A percentile compares a stretch with the other conserved stretches of the same genome.
phyloP scores from a whole-genome alignment of 2,329 filamentous ascomycete species.

The Sporothrix pseudoabietina region DNA sequence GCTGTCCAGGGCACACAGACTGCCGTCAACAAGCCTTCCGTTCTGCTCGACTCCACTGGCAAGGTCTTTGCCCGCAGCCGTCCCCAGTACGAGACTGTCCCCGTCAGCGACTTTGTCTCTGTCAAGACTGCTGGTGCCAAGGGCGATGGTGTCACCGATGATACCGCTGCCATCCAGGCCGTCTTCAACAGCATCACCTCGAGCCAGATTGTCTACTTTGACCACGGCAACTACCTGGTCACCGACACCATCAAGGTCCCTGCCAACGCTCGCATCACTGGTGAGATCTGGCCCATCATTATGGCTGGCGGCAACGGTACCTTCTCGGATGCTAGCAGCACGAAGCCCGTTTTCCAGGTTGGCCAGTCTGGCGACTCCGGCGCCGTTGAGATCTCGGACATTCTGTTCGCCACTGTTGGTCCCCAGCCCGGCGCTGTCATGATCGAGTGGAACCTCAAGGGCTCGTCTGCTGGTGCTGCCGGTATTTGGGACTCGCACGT shows the following conservation, averaged over 20 bases:
- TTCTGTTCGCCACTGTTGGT: slow-evolving; percentile 83
- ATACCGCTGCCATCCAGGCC: slow-evolving; percentile 80
- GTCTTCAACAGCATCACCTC: slow-evolving; percentile 68
- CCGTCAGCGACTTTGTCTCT: slow-evolving; percentile 73
- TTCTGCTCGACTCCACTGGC: slow-evolving; percentile 65
- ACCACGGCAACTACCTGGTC: slow-evolving; percentile 72
- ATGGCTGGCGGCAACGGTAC: slow-evolving; percentile 72
- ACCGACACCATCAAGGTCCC: slow-evolving; percentile 71
- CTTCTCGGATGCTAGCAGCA: slow-evolving; percentile 75
- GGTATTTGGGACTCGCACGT: slow-evolving; percentile 97
- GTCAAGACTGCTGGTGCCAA: slow-evolving; percentile 81
- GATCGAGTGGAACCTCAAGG: slow-evolving; percentile 86
- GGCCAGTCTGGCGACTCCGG: slow-evolving; percentile 76
- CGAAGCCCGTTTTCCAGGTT: slow-evolving; percentile 82
- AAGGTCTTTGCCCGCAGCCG: slow-evolving; percentile 81
- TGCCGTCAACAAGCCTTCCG: slow-evolving; percentile 63
- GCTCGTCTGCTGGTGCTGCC: slow-evolving; percentile 65
- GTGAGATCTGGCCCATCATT: slow-evolving; percentile 88
- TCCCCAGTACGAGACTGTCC: slow-evolving; percentile 77
- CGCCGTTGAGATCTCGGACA: slow-evolving; percentile 81
- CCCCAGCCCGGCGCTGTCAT: slow-evolving; percentile 84
- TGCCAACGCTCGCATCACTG: slow-evolving; percentile 81
- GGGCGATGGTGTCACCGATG: slow-evolving; percentile 85
- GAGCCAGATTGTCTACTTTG: slow-evolving; percentile 71
- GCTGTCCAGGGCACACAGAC: slow-evolving; percentile 60